These are phyloP conservation scores for Fragaria nilgerrensis DNA, from an alignment of 306 rosid genomes.

Conservation along the genomic window DNA sequence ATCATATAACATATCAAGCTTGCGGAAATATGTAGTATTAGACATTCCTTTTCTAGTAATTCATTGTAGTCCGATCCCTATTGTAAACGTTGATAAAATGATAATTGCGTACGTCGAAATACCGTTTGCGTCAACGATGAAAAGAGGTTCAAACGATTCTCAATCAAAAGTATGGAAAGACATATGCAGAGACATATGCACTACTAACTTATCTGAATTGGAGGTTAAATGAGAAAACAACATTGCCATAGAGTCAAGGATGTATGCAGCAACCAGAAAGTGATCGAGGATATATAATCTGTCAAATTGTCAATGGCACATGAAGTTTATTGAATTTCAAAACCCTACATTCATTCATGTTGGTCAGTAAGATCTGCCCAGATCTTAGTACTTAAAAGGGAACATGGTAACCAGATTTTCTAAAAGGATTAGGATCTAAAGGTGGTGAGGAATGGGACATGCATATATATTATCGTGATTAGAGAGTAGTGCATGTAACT, in stretches of 20 bases:
- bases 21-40: neutral
- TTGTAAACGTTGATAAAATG: neutral
- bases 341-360: neutral
- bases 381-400: neutral
- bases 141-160: neutral
- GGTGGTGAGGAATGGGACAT: neutral
- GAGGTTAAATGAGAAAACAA: neutral
- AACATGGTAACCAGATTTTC: neutral
- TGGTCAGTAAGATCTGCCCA: neutral
- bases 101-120: neutral
- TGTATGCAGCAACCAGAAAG: neutral
- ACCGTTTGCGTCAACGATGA: neutral
- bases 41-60: neutral
- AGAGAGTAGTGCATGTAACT: neutral
- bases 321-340: neutral
- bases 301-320: neutral
- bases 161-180: neutral
- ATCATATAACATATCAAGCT: neutral
- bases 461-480: neutral
- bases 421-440: conserved; percentile 3
- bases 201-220: neutral
- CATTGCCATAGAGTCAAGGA: conserved; percentile 2
- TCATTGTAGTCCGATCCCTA: neutral
- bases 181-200: too few species aligned
- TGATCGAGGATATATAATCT: neutral